Base-by-base conservation (phyloP, 1,284 basidiomycete genomes). In the Cutaneotrichosporon sp. region DNA sequence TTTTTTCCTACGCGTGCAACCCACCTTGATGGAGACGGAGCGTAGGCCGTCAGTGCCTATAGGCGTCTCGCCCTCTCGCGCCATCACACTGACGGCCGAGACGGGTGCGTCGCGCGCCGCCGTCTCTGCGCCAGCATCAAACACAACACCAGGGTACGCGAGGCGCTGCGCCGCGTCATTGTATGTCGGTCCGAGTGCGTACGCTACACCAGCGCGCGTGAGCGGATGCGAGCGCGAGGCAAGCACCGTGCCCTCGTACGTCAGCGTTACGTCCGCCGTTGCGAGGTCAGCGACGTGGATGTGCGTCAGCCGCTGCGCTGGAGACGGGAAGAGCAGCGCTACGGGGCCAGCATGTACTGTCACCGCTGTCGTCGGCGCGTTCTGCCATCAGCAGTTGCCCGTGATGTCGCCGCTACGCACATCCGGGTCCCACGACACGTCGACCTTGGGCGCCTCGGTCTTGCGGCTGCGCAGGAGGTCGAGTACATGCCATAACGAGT, bases 111-210 rank as follows among this genome's bases (percentile, higher is more conserved):
- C 69, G 34, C 72, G 83, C 13, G 46, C 64, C 63, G n/a, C 38
- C 86, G 87, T 54, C 84, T 85, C 39, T 83, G 52, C 18, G 5
- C 51, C 36, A 64, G 87, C 85, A 59, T 83, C 83, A 66, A 92
- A 92, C 77, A 82, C 84, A 20, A 91, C 79, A 0, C 89, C 90
- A 0, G 90, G 90, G 71, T 67, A 91, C 70, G 53, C 51, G 33
- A 69, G 54, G 18, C 54, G 62, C 5, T 41, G 52, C 12, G 51
- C 52, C 3, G 62, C 56, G 33, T 52, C 53, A 52, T 87, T 84
- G 36, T 86, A 91, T 0, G 90, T 91, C 5, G 90, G 90, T 0
- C 89, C 89, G 68, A 92, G 88, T 5, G 83, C 81, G 41, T 83
- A 80, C 54, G 81, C 85, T 3, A 91, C 84, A 36, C 79, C 79